Conservation (phyloP, 2,329 filamentous ascomycete genomes). For the Blastomyces gilchristii region DNA sequence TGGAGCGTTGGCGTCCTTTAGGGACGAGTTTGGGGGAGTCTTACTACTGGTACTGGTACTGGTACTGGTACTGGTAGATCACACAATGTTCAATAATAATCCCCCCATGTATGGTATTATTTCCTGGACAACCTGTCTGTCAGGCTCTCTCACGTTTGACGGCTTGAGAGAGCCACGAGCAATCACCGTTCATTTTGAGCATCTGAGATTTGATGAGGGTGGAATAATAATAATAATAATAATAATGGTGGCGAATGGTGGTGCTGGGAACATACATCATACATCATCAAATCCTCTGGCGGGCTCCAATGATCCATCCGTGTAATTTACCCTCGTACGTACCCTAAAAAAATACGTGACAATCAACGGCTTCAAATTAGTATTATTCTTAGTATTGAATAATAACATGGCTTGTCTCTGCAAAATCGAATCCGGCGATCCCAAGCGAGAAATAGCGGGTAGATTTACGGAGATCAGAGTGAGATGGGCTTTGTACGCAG, state of each 20-base stretch:
- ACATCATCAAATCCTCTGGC: background rate
- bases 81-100: too few relatives aligned
- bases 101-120: too few relatives aligned
- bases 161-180: background rate
- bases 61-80: too few relatives aligned
- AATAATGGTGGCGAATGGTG: background rate
- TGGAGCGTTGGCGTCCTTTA: slow-evolving; percentile 1
- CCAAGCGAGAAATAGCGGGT: background rate
- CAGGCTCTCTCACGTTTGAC: too few relatives aligned
- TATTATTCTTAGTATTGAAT: too few relatives aligned
- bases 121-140: too few relatives aligned
- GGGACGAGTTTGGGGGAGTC: background rate
- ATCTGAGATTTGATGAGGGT: too few relatives aligned
- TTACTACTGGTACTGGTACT: too few relatives aligned
- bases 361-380: background rate
- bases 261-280: too few relatives aligned
- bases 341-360: background rate
- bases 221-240: too few relatives aligned
- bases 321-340: background rate
- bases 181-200: background rate
- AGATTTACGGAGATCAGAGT: background rate
- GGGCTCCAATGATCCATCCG: background rate
- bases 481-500: background rate
- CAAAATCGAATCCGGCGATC: background rate
- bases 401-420: background rate